These are phyloP conservation scores for Lepidium didymum DNA, from an alignment of 345 rosid species.

Conservation along the genomic window DNA sequence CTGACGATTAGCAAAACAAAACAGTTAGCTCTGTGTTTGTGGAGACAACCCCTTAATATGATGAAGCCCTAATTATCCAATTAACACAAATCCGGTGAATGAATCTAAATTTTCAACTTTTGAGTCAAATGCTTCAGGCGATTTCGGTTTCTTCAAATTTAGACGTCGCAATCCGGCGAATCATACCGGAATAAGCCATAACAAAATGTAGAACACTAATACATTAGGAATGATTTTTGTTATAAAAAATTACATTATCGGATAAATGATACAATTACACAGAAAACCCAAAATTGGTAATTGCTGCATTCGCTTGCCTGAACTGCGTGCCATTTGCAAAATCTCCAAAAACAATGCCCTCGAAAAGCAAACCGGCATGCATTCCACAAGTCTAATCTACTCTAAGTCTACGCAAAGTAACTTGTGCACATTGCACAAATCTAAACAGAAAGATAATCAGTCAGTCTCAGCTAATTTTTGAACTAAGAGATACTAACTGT, in stretches of 20 bases:
- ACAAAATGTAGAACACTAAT: neutral
- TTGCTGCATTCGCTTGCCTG: constrained; percentile 34
- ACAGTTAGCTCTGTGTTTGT: no score
- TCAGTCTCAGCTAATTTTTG: neutral
- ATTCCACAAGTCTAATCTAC: neutral
- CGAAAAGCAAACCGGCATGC: constrained; percentile 7
- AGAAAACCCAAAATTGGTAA: constrained; percentile 32
- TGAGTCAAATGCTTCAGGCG: no score
- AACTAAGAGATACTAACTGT: constrained; percentile 29
- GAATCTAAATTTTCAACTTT: no score
- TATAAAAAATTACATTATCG: neutral
- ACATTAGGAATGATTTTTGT: neutral
- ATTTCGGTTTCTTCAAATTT: no score
- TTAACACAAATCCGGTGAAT: no score
- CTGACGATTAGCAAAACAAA: no score
- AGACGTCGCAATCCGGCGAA: no score
- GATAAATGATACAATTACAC: constrained; percentile 6
- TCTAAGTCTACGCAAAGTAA: constrained; percentile 6
- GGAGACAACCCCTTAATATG: no score
- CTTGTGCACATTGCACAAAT: neutral
- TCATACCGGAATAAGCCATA: no score
- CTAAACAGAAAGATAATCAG: neutral
- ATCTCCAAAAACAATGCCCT: neutral
- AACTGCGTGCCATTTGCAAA: constrained; percentile 11
- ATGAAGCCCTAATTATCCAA: no score